phyloP scores from a whole-genome alignment of 2,329 filamentous ascomycete species.

The Beauveria bassiana region DNA sequence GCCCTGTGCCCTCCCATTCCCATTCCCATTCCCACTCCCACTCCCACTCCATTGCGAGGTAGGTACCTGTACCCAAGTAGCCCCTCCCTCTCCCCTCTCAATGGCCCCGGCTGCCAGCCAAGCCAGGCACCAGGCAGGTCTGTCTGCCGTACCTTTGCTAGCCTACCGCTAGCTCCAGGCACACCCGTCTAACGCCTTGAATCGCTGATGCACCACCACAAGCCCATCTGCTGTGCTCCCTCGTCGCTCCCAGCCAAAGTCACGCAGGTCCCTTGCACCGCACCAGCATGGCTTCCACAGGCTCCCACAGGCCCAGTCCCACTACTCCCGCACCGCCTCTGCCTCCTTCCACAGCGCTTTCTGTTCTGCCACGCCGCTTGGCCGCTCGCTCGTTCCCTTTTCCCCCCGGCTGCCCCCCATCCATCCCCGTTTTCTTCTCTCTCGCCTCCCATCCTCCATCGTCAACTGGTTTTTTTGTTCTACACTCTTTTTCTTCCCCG shows the following conservation, averaged over 20 bases:
- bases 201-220: background rate
- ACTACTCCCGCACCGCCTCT: background rate
- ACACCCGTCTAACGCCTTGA: background rate
- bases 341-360: background rate
- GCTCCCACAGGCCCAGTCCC: background rate
- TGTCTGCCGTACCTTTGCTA: too few relatives aligned
- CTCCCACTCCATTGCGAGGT: too few relatives aligned
- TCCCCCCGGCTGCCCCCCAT: constrained; percentile 27
- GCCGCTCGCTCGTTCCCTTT: constrained; percentile 21
- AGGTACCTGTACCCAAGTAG: too few relatives aligned
- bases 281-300: background rate
- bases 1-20: too few relatives aligned
- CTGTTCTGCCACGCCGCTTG: background rate
- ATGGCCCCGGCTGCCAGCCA: too few relatives aligned
- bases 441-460: constrained; percentile 27
- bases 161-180: background rate
- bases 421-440: constrained; percentile 26
- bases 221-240: background rate
- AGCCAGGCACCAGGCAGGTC: too few relatives aligned
- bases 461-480: constrained; percentile 27
- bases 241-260: background rate
- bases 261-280: background rate
- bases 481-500: constrained; percentile 30
- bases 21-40: too few relatives aligned
- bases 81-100: too few relatives aligned